Base-by-base conservation (phyloP, 257 asterid genomes). In the Nicotiana knightiana region DNA sequence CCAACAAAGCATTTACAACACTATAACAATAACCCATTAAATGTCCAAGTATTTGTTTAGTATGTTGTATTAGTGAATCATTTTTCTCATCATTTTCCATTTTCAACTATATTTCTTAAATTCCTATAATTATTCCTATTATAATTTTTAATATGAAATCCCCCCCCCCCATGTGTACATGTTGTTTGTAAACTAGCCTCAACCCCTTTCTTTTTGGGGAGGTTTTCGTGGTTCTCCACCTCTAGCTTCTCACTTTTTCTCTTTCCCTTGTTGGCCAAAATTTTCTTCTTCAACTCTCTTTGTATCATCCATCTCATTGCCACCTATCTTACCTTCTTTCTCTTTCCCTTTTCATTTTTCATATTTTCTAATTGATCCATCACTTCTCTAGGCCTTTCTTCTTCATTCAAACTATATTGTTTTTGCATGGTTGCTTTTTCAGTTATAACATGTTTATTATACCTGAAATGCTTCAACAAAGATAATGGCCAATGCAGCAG, bases 211-310 rank as follows among this genome's bases (percentile, higher is more conserved):
- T 77, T 59, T 79, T 85, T 80, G 43, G 86, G 87, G 87, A 85
- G 85, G 86, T 77, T 83, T 78, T 87, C 79, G 86, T 85, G 91
- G 90, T 71, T 82, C 76, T 85, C 89, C 89, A 84, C 84, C 84
- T 86, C 89, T 81, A 77, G 26, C 32, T 35, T 79, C 79, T 82
- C 61, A 86, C 83, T 71, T 35, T 79, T 73, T 82, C 65, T 87
- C 84, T 77, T 48, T 81, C 76, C 58, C 83, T 61, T 57, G 37
- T 28, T 26, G 63, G 37, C 88, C 84, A 35, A 68, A 58, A 39
- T 77, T 81, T 61, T 77, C 37, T 18, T 82, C 79, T 24, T 67
- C 82, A 51, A 59, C 76, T 71, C 70, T 32, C 43, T 73, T 66
- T 73, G 15, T 73, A 71, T 2, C 61, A 46, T 46, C 11, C 61